Evolutionary conservation across 192 early-diverging fungal species (phyloP), one percentile per base, ranked within the genome.

Genomic region (Thamnidium elegans): DNA sequence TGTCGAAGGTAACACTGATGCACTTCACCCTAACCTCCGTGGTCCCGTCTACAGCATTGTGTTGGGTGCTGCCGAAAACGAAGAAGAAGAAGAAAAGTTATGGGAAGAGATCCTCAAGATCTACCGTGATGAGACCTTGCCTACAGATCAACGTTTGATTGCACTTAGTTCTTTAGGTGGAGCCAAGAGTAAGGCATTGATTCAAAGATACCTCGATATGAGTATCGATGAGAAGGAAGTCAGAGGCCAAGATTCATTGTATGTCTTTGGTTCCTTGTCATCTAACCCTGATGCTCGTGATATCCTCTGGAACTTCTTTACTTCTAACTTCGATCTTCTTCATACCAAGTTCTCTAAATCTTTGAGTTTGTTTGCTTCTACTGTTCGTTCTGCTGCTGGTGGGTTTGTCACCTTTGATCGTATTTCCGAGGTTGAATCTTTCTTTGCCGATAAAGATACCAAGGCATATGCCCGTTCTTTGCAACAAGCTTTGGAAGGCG

Each of bases 11-110:
- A 83, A 95, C 70, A 66, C 73, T 45, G 73, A 80, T n/a, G 90
- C 90, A 7, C 23, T 95, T 13, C 86, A 90, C 62, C 86, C 90
- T 34, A 89, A 92, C 65, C 46, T 93, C 13, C 86, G 88, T 48
- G 79, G 77, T 21, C 75, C 84, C 14, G 91, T 92, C 6, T 96
- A 87, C 80, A 69, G 72, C 39, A 85, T 87, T 50, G 91, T 89
- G 7, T 73, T 96, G 11, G 58, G 71, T 42, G 62, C 86, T 51
- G 90, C 85, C 36, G 82, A 83, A 20, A 76, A 77, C 7, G 80
- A 72, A 26, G 77, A 85, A 55, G 85, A 86, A 55, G 74, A 76
- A 46, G 36, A 45, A 3, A 32, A 32, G 10, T 19, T 65, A 46
- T 86, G 86, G 63, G 81, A 87, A 46, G 83, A 81, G 17, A 83